phyloP scores from a whole-genome alignment of 169 alveolate species.

The Eimeria falciformis region DNA sequence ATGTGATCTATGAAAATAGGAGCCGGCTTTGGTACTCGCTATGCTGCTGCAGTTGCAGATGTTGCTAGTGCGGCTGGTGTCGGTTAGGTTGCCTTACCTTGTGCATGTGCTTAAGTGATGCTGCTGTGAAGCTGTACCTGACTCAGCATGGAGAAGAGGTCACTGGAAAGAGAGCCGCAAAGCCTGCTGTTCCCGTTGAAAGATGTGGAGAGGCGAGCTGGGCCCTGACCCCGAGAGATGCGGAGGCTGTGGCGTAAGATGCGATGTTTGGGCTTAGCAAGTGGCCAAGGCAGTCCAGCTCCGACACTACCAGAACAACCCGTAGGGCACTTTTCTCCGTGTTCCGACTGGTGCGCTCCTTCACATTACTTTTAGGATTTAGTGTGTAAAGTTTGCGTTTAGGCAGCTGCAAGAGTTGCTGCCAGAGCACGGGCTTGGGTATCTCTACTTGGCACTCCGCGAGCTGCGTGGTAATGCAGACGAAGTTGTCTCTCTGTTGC shows the following conservation, averaged over 20 bases:
- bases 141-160: background rate
- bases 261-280: too few species aligned
- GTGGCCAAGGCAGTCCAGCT: too few species aligned
- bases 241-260: conserved; percentile 19
- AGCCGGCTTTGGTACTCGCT: background rate
- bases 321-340: too few species aligned
- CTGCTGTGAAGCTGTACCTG: background rate
- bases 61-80: background rate
- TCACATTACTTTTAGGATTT: too few species aligned
- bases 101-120: background rate
- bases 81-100: too few species aligned
- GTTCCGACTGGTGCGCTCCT: too few species aligned
- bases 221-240: conserved; percentile 47
- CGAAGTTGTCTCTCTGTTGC: conserved; percentile 47
- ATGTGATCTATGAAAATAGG: background rate
- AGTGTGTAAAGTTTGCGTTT: background rate
- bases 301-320: too few species aligned
- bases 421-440: conserved; percentile 54
- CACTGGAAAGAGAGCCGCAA: background rate
- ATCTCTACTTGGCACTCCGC: conserved; percentile 53
- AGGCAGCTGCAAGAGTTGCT: conserved; percentile 72
- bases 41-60: background rate
- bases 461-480: conserved; percentile 58
- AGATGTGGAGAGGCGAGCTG: background rate
- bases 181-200: conserved; percentile 30